A percentile compares a stretch with the other conserved stretches of the same genome.
Conservation (phyloP, 345 rosid genomes). For the Cardamine occulta region DNA sequence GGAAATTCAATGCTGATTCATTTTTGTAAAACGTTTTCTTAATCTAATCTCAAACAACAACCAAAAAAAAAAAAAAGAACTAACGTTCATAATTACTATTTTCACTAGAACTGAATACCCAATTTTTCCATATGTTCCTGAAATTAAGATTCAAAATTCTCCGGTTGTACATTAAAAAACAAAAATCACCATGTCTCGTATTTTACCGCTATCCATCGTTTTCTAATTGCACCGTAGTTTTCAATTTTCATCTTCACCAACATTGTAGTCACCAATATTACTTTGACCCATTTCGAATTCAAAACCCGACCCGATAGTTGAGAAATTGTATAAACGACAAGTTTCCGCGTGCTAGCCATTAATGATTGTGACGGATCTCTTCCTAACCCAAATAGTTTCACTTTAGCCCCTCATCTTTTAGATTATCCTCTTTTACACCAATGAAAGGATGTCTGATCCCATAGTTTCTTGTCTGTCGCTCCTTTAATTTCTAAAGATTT, state of each 20-base stretch:
- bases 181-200: background rate
- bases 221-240: background rate
- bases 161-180: background rate
- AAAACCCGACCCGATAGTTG: constrained; percentile 36
- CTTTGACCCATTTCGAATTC: constrained; percentile 23
- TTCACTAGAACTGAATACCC: background rate
- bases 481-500: constrained; percentile 8
- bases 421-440: constrained; percentile 5
- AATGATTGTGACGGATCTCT: constrained; percentile 52
- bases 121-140: background rate
- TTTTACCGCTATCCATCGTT: background rate
- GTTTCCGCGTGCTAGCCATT: constrained; percentile 63
- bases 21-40: background rate
- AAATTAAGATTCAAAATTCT: background rate
- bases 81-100: background rate
- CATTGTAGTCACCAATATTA: background rate
- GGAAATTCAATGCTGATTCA: background rate
- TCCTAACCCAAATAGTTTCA: constrained; percentile 34
- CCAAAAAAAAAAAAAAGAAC: background rate
- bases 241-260: background rate
- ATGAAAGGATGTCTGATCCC: background rate
- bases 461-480: constrained; percentile 1
- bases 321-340: constrained; percentile 43
- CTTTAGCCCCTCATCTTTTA: constrained; percentile 7
- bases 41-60: background rate